Evolutionary conservation across 371 early-diverging fungal species (phyloP).

Genomic region (Lichtheimia ramosa): DNA sequence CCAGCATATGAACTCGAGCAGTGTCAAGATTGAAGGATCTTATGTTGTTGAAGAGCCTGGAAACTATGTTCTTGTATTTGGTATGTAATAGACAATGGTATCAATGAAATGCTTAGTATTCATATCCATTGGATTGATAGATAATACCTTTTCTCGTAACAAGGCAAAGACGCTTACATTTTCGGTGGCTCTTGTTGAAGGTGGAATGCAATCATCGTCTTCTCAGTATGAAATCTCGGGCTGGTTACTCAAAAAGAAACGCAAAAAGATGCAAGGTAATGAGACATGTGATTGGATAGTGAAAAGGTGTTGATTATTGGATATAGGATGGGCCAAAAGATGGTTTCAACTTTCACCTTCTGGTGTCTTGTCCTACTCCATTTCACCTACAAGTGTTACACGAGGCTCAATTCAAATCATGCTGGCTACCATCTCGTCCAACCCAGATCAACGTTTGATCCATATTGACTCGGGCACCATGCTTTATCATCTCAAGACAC

Average conservation of each 20-base stretch:
- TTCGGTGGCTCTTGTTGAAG: slow-evolving; percentile 56
- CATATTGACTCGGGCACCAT: slow-evolving; percentile 83
- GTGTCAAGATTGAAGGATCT: slow-evolving; percentile 26
- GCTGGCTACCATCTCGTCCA: slow-evolving; percentile 63
- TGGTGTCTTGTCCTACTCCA: slow-evolving; percentile 64
- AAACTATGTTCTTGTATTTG: slow-evolving; percentile 42
- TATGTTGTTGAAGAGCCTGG: slow-evolving; percentile 38
- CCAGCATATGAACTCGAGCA: slow-evolving; percentile 28
- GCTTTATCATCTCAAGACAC: slow-evolving; percentile 76
- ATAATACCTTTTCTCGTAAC: slow-evolving; percentile 88
- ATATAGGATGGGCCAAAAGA: slow-evolving; percentile 72
- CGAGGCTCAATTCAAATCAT: slow-evolving; percentile 75
- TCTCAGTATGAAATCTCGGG: slow-evolving; percentile 48
- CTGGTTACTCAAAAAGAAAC: slow-evolving; percentile 65
- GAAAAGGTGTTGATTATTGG: not conserved
- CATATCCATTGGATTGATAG: slow-evolving; percentile 26
- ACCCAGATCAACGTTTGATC: slow-evolving; percentile 65
- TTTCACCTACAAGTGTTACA: slow-evolving; percentile 58
- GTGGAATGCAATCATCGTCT: slow-evolving; percentile 5
- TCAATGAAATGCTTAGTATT: too few relatives aligned
- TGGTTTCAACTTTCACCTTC: slow-evolving; percentile 66
- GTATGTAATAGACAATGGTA: slow-evolving; percentile 11
- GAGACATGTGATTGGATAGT: not conserved
- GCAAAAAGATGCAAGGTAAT: slow-evolving; percentile 75
- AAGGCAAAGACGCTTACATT: slow-evolving; percentile 88